Evolutionary conservation across 1,284 basidiomycete species (phyloP).

Genomic region (Pyrrhoderma lamaoense): DNA sequence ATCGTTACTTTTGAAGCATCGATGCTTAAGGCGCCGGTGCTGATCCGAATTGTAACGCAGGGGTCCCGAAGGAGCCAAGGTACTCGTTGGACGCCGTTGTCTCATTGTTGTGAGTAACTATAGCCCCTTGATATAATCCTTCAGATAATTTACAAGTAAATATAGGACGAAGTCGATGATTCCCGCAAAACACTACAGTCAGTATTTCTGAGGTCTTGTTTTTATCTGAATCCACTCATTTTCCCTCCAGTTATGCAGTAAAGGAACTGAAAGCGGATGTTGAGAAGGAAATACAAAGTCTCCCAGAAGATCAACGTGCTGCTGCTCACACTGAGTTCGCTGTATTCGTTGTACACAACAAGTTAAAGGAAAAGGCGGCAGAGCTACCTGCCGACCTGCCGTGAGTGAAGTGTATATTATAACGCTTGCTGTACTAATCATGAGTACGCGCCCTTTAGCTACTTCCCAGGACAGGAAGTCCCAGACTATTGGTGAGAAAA

Average conservation of each 20-base stretch:
- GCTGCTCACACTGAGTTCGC: conserved; percentile 75
- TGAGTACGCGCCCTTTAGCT: conserved; percentile 38
- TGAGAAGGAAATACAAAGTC: conserved; percentile 56
- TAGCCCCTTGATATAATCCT: conserved; percentile 11
- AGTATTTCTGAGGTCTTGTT: background rate
- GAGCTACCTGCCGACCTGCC: conserved; percentile 57
- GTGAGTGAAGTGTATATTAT: conserved; percentile 35
- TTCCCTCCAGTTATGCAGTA: conserved; percentile 66
- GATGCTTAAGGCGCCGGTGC: no score
- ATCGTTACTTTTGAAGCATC: no score
- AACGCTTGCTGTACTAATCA: conserved; percentile 5
- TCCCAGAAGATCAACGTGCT: conserved; percentile 66
- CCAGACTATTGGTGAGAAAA: conserved; percentile 52
- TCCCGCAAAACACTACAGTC: conserved; percentile 84
- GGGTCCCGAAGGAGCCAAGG: conserved; percentile 55
- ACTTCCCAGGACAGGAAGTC: conserved; percentile 62
- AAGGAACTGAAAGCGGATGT: conserved; percentile 84
- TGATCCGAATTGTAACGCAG: conserved; percentile 26
- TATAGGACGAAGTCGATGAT: conserved; percentile 89
- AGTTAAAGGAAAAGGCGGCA: conserved; percentile 78
- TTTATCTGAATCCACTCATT: conserved; percentile 8
- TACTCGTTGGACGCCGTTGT: conserved; percentile 72
- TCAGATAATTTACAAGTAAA: conserved; percentile 18
- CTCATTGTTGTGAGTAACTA: conserved; percentile 69
- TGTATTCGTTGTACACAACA: conserved; percentile 94